Percentiles rank a stretch among this genome's conserved stretches.
phyloP scores from a whole-genome alignment of 805 yeast species.

The Ogataea nitratoaversa region DNA sequence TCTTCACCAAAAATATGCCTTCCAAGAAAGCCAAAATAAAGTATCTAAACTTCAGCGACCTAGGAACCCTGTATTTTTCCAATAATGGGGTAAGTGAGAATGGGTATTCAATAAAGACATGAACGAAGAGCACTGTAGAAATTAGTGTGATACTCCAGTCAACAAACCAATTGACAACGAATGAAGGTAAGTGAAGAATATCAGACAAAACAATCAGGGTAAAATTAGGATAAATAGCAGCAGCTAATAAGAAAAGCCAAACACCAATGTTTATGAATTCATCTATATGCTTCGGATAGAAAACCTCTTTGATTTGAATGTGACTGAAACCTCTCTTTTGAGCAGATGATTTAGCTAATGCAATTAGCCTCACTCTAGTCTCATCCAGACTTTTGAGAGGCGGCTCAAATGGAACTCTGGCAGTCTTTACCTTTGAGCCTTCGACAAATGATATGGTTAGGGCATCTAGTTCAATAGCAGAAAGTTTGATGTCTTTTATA shows the following conservation, averaged over 20 bases:
- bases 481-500: conserved; percentile 38
- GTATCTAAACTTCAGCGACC: conserved; percentile 47
- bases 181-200: conserved; percentile 5
- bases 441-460: conserved; percentile 40
- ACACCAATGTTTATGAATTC: conserved; percentile 22
- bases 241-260: conserved; percentile 3
- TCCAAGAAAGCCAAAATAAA: conserved; percentile 49
- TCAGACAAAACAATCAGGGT: conserved; percentile 4
- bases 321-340: conserved; percentile 55
- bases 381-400: conserved; percentile 42
- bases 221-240: conserved; percentile 9
- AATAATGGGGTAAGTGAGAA: conserved; percentile 46
- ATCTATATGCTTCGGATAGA: conserved; percentile 32
- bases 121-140: conserved; percentile 32
- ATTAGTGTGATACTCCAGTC: conserved; percentile 17
- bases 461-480: conserved; percentile 40
- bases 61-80: conserved; percentile 58
- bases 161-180: conserved; percentile 6
- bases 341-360: conserved; percentile 77
- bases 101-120: conserved; percentile 48
- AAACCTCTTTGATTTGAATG: conserved; percentile 43
- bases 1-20: conserved; percentile 50
- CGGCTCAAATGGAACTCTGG: conserved; percentile 46
- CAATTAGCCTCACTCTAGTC: conserved; percentile 50
- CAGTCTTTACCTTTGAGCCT: conserved; percentile 31